Conservation (phyloP, 179 eudicot species). For the Dionaea muscipula region DNA sequence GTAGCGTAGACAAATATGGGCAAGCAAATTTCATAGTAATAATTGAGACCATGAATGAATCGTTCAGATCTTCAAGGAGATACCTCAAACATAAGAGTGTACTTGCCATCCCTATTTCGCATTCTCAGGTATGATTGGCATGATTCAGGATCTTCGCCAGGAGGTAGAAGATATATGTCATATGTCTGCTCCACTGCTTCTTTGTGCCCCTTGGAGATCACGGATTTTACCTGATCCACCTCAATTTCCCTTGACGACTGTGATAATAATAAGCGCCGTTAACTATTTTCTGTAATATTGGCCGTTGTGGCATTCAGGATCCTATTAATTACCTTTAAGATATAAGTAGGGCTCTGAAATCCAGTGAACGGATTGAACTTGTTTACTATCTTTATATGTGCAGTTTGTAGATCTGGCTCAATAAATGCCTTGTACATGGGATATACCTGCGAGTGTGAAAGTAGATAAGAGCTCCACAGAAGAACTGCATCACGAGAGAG, state of each 20-base stretch:
- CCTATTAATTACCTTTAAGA: slow-evolving; percentile 67
- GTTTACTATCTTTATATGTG: slow-evolving; percentile 78
- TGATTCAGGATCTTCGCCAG: slow-evolving; percentile 97
- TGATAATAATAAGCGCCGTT: no score
- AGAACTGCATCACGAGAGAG: slow-evolving; percentile 7
- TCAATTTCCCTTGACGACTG: slow-evolving; percentile 58
- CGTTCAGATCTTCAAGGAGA: slow-evolving; percentile 9
- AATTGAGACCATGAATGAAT: background rate
- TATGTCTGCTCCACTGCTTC: slow-evolving; percentile 70
- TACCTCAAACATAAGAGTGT: slow-evolving; percentile 99
- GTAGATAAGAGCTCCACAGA: slow-evolving; percentile 14
- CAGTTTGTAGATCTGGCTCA: slow-evolving; percentile 91
- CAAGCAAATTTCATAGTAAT: background rate
- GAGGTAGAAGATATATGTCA: slow-evolving; percentile 89
- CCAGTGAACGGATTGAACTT: slow-evolving; percentile 94
- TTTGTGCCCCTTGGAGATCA: slow-evolving; percentile 31
- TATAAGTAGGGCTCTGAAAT: slow-evolving; percentile 77
- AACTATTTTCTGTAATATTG: no score
- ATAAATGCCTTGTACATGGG: slow-evolving; percentile 98
- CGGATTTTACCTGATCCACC: slow-evolving; percentile 55
- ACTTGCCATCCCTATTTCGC: slow-evolving; percentile 93
- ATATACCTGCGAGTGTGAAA: slow-evolving; percentile 52
- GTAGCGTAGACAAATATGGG: no score
- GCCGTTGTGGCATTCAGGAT: no score
- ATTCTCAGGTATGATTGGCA: slow-evolving; percentile 93